A percentile compares a stretch with the other conserved stretches of the same genome.
Conservation (phyloP, 495 filamentous ascomycete species). For the Chaetomidium leptoderma region DNA sequence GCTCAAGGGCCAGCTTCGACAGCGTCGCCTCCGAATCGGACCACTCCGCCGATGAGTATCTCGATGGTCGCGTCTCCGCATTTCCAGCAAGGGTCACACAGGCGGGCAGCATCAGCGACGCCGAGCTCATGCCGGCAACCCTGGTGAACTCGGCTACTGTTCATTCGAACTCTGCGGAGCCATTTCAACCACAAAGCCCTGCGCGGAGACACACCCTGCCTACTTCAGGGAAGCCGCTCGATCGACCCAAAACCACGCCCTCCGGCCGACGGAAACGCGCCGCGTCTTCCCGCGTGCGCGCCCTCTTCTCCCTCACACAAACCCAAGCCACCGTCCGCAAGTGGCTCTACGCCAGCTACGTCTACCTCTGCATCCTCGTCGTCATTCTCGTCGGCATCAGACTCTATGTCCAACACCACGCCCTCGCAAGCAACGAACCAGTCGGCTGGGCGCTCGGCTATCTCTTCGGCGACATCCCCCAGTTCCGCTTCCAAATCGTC, state of each 20-base stretch:
- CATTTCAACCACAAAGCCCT: constrained; percentile 16
- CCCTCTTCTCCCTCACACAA: constrained; percentile 75
- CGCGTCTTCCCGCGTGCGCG: constrained; percentile 60
- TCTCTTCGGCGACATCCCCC: constrained; percentile 71
- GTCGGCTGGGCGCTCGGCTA: constrained; percentile 92
- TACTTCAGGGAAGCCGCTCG: constrained; percentile 26
- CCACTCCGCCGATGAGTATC: constrained; percentile 23
- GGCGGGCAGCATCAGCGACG: constrained; percentile 17
- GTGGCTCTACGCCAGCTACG: constrained; percentile 76
- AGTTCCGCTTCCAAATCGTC: constrained; percentile 62
- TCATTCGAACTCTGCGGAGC: constrained; percentile 20
- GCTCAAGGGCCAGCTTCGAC: constrained; percentile 14
- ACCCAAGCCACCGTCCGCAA: constrained; percentile 69
- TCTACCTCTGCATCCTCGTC: constrained; percentile 60
- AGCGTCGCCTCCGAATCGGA: constrained; percentile 19
- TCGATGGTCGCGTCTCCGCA: not conserved
- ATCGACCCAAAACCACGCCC: constrained; percentile 48
- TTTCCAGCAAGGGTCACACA: not conserved
- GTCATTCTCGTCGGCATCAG: constrained; percentile 70
- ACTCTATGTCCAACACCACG: constrained; percentile 58
- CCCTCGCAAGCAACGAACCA: constrained; percentile 70
- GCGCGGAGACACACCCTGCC: constrained; percentile 54
- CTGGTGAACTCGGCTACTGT: constrained; percentile 9
- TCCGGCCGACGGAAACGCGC: constrained; percentile 64
- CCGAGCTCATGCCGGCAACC: constrained; percentile 2